These are phyloP conservation scores for Kodamaea jinghongensis DNA, from an alignment of 805 yeast genomes.

Conservation along the genomic window DNA sequence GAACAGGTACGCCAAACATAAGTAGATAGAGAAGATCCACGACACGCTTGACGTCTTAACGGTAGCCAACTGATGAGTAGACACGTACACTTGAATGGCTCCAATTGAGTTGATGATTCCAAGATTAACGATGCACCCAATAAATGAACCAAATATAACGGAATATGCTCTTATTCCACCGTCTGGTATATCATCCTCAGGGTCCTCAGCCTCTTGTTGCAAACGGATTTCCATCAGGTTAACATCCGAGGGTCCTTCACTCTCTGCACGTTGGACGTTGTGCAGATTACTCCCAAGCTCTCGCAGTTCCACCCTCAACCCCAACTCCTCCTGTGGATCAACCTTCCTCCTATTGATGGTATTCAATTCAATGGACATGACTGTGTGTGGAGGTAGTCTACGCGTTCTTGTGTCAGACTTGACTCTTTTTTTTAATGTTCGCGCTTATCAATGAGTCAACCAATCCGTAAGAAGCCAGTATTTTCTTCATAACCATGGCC, in stretches of 20 bases:
- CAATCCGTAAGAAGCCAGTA: no score
- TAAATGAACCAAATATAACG: conserved; percentile 56
- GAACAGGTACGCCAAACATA: conserved; percentile 46
- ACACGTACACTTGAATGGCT: conserved; percentile 59
- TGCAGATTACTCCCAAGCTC: neutral
- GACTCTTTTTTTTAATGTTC: no score
- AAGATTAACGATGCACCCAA: conserved; percentile 52
- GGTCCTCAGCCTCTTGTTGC: conserved; percentile 8
- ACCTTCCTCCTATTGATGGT: conserved; percentile 1
- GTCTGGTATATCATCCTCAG: conserved; percentile 41
- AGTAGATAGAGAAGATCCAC: conserved; percentile 63
- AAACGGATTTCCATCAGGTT: neutral
- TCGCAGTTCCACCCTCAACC: no score
- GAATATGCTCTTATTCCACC: conserved; percentile 58
- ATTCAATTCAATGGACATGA: neutral
- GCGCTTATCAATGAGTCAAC: no score
- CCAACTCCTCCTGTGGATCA: neutral
- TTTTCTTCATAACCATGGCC: no score
- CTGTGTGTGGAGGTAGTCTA: no score
- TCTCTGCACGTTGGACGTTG: neutral
- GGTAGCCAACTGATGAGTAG: conserved; percentile 50
- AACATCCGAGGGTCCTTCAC: neutral
- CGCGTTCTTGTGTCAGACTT: no score
- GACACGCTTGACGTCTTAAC: conserved; percentile 48
- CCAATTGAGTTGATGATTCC: conserved; percentile 62